These are phyloP conservation scores for Lachancea thermotolerans DNA, from an alignment of 805 yeast species.

Conservation along the genomic window DNA sequence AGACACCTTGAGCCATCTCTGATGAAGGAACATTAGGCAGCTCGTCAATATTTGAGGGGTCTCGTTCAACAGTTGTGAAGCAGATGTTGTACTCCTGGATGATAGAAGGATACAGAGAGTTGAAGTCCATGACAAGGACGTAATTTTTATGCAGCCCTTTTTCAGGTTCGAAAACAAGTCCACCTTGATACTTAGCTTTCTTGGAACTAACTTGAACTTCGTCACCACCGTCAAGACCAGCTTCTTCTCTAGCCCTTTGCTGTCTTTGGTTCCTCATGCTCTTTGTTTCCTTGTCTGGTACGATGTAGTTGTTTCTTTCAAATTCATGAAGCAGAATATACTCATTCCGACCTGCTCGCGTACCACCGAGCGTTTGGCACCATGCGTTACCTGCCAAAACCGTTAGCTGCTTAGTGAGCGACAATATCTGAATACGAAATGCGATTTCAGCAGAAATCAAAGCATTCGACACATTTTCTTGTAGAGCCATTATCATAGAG, in stretches of 20 bases:
- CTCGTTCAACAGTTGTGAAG: slow-evolving; percentile 87
- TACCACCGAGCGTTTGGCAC: slow-evolving; percentile 91
- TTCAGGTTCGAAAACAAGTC: slow-evolving; percentile 94
- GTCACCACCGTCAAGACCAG: slow-evolving; percentile 28
- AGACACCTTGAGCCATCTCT: slow-evolving; percentile 63
- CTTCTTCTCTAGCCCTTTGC: slow-evolving; percentile 19
- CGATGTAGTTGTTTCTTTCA: slow-evolving; percentile 65
- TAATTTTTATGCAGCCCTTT: slow-evolving; percentile 87
- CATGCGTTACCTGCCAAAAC: slow-evolving; percentile 95
- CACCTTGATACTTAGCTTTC: slow-evolving; percentile 81
- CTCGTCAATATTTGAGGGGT: slow-evolving; percentile 46
- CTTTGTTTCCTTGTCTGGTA: slow-evolving; percentile 72
- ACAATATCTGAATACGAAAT: slow-evolving; percentile 73
- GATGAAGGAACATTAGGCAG: slow-evolving; percentile 63
- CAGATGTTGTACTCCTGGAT: slow-evolving; percentile 96
- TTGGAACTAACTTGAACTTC: slow-evolving; percentile 43
- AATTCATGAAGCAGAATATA: slow-evolving; percentile 90
- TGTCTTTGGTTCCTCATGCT: slow-evolving; percentile 33
- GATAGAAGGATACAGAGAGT: slow-evolving; percentile 92
- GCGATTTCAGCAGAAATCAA: slow-evolving; percentile 71
- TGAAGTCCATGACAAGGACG: slow-evolving; percentile 94
- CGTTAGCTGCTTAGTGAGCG: slow-evolving; percentile 85
- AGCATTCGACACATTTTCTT: slow-evolving; percentile 62
- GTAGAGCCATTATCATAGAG: slow-evolving; percentile 60
- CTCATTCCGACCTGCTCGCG: slow-evolving; percentile 94